These are phyloP conservation scores for Cutaneotrichosporon spelunceum DNA, from an alignment of 1,284 basidiomycete genomes.

Conservation along the genomic window DNA sequence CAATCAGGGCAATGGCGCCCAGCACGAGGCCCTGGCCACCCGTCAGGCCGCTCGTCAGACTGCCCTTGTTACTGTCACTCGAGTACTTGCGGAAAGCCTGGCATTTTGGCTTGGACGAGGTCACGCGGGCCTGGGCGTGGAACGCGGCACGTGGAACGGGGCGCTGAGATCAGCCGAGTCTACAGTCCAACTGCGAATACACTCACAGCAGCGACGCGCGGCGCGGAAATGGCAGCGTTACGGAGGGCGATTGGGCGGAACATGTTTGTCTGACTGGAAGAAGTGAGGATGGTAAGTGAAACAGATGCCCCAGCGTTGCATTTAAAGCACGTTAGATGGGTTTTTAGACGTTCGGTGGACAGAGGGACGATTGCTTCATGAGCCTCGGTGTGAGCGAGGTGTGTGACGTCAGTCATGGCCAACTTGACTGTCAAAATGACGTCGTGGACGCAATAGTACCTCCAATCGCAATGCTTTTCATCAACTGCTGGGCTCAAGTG, in stretches of 20 bases:
- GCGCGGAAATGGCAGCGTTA: slow-evolving; percentile 8
- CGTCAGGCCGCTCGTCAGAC: neutral
- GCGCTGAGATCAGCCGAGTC: slow-evolving; percentile 8
- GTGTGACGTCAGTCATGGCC: too few species aligned
- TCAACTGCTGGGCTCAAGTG: too few species aligned
- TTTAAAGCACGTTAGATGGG: neutral
- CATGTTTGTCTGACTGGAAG: neutral
- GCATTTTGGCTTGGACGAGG: neutral
- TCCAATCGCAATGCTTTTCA: too few species aligned
- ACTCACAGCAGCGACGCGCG: slow-evolving; percentile 10
- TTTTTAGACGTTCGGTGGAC: too few species aligned
- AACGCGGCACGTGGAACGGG: slow-evolving; percentile 4
- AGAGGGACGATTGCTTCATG: too few species aligned
- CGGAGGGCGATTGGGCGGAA: slow-evolving; percentile 14
- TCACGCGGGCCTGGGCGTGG: slow-evolving; percentile 1
- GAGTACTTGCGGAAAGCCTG: neutral
- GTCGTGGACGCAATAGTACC: too few species aligned
- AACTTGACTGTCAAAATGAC: too few species aligned
- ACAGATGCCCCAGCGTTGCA: neutral
- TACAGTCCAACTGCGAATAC: too few species aligned
- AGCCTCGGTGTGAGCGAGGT: too few species aligned
- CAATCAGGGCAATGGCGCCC: slow-evolving; percentile 31
- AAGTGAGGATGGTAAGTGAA: neutral
- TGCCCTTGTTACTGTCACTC: neutral
- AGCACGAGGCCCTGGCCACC: slow-evolving; percentile 35